Percentiles rank a stretch among this genome's conserved stretches.
phyloP scores from a whole-genome alignment of 768 basidiomycete species.

The Russula sp. region DNA sequence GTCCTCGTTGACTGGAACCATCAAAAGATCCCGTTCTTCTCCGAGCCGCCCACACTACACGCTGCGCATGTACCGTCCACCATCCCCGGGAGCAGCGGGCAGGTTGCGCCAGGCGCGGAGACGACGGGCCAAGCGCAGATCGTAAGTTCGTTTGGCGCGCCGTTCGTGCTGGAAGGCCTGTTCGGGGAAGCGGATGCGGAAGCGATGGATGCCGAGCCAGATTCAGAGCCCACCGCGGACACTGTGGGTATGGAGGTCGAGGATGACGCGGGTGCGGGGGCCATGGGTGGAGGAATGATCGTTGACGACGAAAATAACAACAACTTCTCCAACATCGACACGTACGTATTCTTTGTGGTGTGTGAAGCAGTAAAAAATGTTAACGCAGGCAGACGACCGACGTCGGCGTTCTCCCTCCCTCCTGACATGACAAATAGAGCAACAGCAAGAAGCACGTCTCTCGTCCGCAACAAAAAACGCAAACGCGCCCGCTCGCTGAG shows the following conservation, averaged over 20 bases:
- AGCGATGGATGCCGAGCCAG: conserved; percentile 43
- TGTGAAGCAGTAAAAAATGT: neutral
- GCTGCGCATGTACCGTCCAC: conserved; percentile 62
- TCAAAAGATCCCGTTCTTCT: conserved; percentile 90
- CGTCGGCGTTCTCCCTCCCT: neutral
- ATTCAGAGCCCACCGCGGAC: conserved; percentile 23
- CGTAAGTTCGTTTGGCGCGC: conserved; percentile 57
- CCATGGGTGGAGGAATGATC: neutral
- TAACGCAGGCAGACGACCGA: neutral
- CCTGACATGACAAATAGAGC: neutral
- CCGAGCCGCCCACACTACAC: conserved; percentile 69
- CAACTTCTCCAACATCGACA: too few relatives aligned
- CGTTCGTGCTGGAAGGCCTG: conserved; percentile 75
- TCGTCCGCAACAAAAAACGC: neutral
- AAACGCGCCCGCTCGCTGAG: conserved; percentile 13
- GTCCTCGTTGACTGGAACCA: conserved; percentile 75
- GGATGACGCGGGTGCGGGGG: neutral
- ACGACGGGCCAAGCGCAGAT: conserved; percentile 78
- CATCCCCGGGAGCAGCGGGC: conserved; percentile 30
- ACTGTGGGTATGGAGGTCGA: conserved; percentile 10
- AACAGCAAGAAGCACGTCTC: neutral
- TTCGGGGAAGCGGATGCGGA: conserved; percentile 69
- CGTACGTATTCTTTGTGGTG: neutral
- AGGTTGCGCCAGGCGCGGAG: conserved; percentile 68
- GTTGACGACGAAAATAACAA: neutral